A percentile compares a stretch with the other conserved stretches of the same genome.
Evolutionary conservation across 2,329 filamentous ascomycete genomes (phyloP).

Genomic region (Ceratocystis destructans): DNA sequence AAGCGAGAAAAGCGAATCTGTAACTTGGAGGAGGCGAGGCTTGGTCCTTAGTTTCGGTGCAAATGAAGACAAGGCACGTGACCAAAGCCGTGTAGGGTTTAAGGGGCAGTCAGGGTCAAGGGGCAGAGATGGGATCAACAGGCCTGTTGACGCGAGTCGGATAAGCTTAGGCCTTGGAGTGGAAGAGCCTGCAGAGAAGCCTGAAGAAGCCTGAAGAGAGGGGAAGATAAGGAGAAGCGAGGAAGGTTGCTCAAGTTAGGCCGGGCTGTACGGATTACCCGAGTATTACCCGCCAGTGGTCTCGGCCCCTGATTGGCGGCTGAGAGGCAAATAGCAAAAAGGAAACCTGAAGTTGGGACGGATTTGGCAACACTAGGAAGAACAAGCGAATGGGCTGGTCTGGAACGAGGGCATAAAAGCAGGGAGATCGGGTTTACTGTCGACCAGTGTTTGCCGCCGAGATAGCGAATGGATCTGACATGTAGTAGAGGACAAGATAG

Average conservation of each 20-base stretch:
- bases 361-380: background rate
- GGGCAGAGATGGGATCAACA: too few species aligned
- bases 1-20: background rate
- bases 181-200: background rate
- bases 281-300: background rate
- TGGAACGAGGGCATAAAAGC: background rate
- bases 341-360: background rate
- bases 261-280: background rate
- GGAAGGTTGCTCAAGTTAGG: background rate
- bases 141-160: background rate
- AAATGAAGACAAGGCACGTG: background rate
- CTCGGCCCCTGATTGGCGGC: constrained; percentile 6
- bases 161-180: background rate
- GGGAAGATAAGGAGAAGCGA: background rate
- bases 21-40: background rate
- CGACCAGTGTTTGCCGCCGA: background rate
- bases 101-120: too few species aligned
- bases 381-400: background rate
- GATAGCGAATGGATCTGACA: background rate
- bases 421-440: background rate
- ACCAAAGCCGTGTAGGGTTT: too few species aligned
- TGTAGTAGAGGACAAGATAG: background rate
- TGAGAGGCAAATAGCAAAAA: background rate
- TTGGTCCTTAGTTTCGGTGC: too few species aligned
- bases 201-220: background rate